Base-by-base conservation (phyloP, 2,329 filamentous ascomycete species). In the Phymatotrichopsis omnivora region DNA sequence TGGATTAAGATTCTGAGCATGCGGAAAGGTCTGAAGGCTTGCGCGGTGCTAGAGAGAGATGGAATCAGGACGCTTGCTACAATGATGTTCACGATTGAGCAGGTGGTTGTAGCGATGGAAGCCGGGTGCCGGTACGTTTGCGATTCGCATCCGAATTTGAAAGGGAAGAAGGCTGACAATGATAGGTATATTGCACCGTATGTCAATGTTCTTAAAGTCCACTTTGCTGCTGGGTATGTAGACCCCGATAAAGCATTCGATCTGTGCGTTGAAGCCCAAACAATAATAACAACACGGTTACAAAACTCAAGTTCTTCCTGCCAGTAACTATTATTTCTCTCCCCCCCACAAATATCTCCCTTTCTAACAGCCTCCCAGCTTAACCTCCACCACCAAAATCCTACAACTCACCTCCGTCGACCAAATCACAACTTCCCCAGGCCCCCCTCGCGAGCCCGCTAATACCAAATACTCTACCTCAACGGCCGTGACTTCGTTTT, bases 111-210 rank as follows among this genome's bases (percentile, higher is more conserved):
- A 1, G 76, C 77, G 0, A 71, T 67, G 1, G 70, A 76, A 38
- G 72, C 68, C 0, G 67, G 68, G 3, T 80, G 75, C 54, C 69
- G 69, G 1, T 80, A 79, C 55, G n/a, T n/a, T n/a, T n/a, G n/a
- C n/a, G n/a, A n/a, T n/a, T n/a, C n/a, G n/a, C n/a, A n/a, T n/a
- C n/a, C n/a, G n/a, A n/a, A n/a, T n/a, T n/a, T n/a, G n/a, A n/a
- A n/a, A n/a, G n/a, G n/a, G n/a, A n/a, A n/a, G n/a, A n/a, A n/a
- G n/a, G n/a, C n/a, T n/a, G n/a, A n/a, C n/a, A n/a, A n/a, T n/a
- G n/a, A n/a, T n/a, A n/a, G n/a, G n/a, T n/a, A n/a, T n/a, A 73
- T 81, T 32, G 74, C 76, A 0, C 77, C 78, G 0, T 69, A 79
- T 51, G 73, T 81, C 24, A 79, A 80, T 56, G 75, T 80, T 53